Conservation (phyloP, 2,329 filamentous ascomycete species). For the Pyricularia pennisetigena region DNA sequence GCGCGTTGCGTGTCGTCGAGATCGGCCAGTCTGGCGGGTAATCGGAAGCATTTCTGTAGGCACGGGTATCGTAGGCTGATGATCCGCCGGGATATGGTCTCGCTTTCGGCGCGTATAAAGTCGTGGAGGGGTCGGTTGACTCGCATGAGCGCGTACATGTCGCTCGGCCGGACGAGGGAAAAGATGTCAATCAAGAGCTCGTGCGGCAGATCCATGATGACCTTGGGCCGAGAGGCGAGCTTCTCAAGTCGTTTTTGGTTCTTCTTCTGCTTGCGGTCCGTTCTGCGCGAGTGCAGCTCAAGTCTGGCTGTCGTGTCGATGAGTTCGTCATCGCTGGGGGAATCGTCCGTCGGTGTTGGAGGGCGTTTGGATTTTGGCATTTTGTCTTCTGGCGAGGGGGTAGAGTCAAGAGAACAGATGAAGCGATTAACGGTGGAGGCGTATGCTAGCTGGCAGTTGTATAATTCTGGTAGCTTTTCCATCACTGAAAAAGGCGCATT, state of each 20-base stretch:
- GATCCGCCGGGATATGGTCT: constrained; percentile 30
- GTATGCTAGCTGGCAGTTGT: too few species aligned
- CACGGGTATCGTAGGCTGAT: constrained; percentile 36
- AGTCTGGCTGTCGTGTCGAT: constrained; percentile 39
- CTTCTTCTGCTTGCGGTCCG: constrained; percentile 33
- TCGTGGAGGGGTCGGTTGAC: constrained; percentile 28
- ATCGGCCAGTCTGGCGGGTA: constrained; percentile 32
- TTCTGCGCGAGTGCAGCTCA: constrained; percentile 40
- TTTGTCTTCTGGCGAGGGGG: neutral
- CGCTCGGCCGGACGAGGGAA: constrained; percentile 34
- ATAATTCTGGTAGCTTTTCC: too few species aligned
- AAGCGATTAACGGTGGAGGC: neutral
- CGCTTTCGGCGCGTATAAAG: constrained; percentile 34
- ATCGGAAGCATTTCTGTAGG: constrained; percentile 39
- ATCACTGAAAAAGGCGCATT: neutral
- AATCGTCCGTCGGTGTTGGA: neutral
- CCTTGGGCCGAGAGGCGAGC: constrained; percentile 17
- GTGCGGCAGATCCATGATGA: constrained; percentile 37
- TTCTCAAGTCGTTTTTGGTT: constrained; percentile 28
- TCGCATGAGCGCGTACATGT: constrained; percentile 34
- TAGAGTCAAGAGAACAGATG: neutral
- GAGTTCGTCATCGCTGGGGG: constrained; percentile 28
- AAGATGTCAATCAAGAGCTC: constrained; percentile 42
- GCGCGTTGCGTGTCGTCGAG: constrained; percentile 25
- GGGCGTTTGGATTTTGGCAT: neutral